Conservation (phyloP, 2,329 filamentous ascomycete species). For the Fusarium sp. region DNA sequence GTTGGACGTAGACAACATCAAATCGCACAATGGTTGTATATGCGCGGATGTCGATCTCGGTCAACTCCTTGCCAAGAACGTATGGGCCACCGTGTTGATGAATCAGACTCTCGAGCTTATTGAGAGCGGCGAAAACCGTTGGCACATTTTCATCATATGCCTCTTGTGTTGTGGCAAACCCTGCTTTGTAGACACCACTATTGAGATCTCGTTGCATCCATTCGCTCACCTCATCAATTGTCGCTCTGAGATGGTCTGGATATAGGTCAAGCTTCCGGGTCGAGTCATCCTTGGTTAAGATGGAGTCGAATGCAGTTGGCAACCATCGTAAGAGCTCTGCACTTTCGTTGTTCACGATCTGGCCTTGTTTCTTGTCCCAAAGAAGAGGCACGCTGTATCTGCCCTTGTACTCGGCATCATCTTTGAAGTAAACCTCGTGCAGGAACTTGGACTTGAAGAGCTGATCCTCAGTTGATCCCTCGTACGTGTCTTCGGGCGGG, state of each 20-base stretch:
- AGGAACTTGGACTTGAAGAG: conserved; percentile 74
- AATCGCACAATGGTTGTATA: conserved; percentile 75
- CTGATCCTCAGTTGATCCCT: conserved; percentile 69
- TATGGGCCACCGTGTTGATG: conserved; percentile 59
- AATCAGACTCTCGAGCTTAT: conserved; percentile 71
- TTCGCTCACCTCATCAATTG: conserved; percentile 73
- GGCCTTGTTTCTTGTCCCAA: conserved; percentile 73
- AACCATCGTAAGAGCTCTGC: conserved; percentile 87
- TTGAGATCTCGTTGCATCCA: conserved; percentile 71
- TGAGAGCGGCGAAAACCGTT: conserved; percentile 72
- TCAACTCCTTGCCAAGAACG: conserved; percentile 71
- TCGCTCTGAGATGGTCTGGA: conserved; percentile 59
- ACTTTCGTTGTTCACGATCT: conserved; percentile 85
- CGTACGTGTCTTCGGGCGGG: conserved; percentile 61
- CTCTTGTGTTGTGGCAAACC: conserved; percentile 73
- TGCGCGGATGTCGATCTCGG: conserved; percentile 75
- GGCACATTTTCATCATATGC: conserved; percentile 71
- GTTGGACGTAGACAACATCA: conserved; percentile 74
- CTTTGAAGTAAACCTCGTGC: conserved; percentile 76
- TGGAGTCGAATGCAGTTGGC: conserved; percentile 76
- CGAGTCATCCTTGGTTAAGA: conserved; percentile 54
- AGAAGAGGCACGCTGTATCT: conserved; percentile 80
- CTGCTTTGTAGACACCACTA: conserved; percentile 63
- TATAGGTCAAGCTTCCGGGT: conserved; percentile 65
- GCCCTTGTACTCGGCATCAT: conserved; percentile 73